Evolutionary conservation across 805 yeast genomes (phyloP).

Genomic region (Cyberlindnera lachancei): DNA sequence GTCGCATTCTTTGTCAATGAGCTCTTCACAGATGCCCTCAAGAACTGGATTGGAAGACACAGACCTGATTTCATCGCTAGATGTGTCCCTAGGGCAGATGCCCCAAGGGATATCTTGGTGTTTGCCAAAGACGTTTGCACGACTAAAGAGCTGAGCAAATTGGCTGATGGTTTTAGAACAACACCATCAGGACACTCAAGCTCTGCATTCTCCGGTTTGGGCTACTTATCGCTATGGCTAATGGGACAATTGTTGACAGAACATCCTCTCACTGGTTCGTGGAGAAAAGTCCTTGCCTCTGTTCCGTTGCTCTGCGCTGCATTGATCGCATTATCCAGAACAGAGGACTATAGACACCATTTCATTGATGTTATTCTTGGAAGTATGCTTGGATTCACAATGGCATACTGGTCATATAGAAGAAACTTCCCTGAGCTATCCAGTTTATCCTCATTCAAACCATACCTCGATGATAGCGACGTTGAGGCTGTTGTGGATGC

Average conservation of each 20-base stretch:
- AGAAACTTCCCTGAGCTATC: constrained; percentile 33
- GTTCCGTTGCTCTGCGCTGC: constrained; percentile 63
- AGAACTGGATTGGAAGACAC: constrained; percentile 81
- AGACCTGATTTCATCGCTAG: constrained; percentile 90
- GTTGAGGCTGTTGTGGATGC: constrained; percentile 24
- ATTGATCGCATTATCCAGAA: constrained; percentile 75
- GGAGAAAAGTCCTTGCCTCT: constrained; percentile 49
- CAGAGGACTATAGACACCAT: constrained; percentile 92
- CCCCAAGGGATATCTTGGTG: constrained; percentile 49
- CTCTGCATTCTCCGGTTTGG: constrained; percentile 59
- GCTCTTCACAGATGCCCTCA: constrained; percentile 63
- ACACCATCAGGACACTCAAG: constrained; percentile 82
- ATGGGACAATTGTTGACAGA: constrained; percentile 55
- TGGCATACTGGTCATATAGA: constrained; percentile 42
- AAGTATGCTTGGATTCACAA: constrained; percentile 49
- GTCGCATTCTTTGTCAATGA: constrained; percentile 54
- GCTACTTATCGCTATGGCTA: constrained; percentile 57
- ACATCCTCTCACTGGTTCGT: constrained; percentile 44
- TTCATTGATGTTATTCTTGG: constrained; percentile 80
- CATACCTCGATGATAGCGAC: constrained; percentile 33
- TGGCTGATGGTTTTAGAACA: constrained; percentile 70
- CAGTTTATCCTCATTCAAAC: constrained; percentile 30
- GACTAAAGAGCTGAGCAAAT: constrained; percentile 31
- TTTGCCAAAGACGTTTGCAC: constrained; percentile 64
- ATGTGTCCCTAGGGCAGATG: constrained; percentile 58